Conservation (phyloP, 2,329 filamentous ascomycete species). For the Aspergillus jensenii region DNA sequence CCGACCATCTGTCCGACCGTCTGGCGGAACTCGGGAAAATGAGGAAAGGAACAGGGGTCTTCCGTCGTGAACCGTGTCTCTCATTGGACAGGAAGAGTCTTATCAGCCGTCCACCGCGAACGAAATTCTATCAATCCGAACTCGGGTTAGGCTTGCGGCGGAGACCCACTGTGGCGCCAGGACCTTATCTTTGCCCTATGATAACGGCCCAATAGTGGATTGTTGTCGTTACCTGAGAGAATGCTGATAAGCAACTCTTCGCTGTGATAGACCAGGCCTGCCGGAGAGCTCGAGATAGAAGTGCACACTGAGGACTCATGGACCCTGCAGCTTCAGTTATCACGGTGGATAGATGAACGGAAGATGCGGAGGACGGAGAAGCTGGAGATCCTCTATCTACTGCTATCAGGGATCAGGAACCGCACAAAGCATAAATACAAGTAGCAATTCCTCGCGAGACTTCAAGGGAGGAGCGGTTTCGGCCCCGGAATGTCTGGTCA, state of each 20-base stretch:
- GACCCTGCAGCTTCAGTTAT: not conserved
- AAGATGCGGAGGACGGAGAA: not conserved
- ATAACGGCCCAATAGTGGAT: not conserved
- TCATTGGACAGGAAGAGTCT: constrained; percentile 1
- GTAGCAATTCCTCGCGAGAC: constrained; percentile 2
- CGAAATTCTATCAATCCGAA: not conserved
- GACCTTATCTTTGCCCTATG: constrained; percentile 5
- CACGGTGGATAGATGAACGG: not conserved
- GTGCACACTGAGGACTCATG: not conserved
- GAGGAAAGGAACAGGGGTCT: not conserved
- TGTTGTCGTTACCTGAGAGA: constrained; percentile 2
- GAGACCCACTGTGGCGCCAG: not conserved
- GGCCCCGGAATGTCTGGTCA: not conserved
- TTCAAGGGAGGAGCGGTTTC: constrained; percentile 1
- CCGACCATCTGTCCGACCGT: not conserved
- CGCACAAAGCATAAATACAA: constrained; percentile 4
- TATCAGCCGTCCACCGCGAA: not conserved
- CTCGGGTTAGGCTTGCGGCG: not conserved
- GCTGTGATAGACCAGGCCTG: not conserved
- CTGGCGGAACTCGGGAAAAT: not conserved
- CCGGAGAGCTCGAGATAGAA: not conserved
- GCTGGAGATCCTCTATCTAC: not conserved
- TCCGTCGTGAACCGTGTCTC: not conserved
- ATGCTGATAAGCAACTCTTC: not conserved
- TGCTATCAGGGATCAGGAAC: not conserved